These are phyloP conservation scores for Endothia cerciana DNA, from an alignment of 2,329 filamentous ascomycete species.

Conservation along the genomic window DNA sequence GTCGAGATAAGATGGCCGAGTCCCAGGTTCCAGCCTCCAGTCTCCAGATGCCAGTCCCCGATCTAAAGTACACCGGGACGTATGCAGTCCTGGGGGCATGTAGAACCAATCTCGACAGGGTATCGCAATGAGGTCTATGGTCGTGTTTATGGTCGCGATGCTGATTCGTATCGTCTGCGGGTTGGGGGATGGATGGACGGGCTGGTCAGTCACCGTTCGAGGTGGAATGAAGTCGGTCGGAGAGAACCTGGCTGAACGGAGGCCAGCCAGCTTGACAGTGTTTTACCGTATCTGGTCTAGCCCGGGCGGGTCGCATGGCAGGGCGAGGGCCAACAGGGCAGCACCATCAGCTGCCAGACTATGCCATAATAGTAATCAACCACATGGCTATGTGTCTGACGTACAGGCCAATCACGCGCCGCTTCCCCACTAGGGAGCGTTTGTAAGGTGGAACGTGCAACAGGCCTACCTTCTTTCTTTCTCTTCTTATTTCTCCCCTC, in stretches of 20 bases:
- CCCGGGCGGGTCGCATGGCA: neutral
- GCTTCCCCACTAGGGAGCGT: neutral
- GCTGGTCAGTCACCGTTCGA: neutral
- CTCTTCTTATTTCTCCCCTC: neutral
- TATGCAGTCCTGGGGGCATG: constrained; percentile 21
- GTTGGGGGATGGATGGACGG: constrained; percentile 17
- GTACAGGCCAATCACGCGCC: constrained; percentile 7
- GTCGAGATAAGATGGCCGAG: neutral
- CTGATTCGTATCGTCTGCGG: constrained; percentile 11
- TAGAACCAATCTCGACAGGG: constrained; percentile 21
- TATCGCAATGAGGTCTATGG: constrained; percentile 29
- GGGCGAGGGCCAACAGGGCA: constrained; percentile 1
- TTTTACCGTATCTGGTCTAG: constrained; percentile 11
- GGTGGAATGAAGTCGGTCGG: constrained; percentile 9
- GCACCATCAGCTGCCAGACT: neutral
- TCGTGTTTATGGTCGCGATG: neutral
- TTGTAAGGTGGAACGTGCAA: neutral
- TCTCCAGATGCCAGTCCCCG: neutral
- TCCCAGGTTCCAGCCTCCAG: neutral
- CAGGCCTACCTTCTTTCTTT: neutral
- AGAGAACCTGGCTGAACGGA: constrained; percentile 5
- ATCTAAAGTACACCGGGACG: constrained; percentile 24
- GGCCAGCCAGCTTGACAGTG: constrained; percentile 9
- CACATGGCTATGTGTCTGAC: constrained; percentile 2
- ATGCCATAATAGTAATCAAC: neutral